These are phyloP conservation scores for Saraca asoca DNA, from an alignment of 331 rosid genomes.

Conservation along the genomic window DNA sequence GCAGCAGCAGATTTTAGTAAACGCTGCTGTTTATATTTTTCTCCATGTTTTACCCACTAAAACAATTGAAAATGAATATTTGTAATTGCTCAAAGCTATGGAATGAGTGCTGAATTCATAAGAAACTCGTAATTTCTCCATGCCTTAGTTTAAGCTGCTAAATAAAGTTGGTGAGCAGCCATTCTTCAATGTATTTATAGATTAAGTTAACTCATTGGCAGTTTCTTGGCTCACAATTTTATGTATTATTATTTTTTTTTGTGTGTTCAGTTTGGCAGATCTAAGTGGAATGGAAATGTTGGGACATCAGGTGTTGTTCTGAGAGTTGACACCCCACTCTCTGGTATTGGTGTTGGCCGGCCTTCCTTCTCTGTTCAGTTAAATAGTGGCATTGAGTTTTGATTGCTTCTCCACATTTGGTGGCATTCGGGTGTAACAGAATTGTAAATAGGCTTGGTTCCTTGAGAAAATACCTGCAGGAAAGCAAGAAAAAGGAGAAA, in stretches of 20 bases:
- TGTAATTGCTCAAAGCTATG: background rate
- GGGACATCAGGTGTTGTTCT: conserved; percentile 82
- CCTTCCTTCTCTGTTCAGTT: conserved; percentile 83
- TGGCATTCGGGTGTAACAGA: conserved; percentile 25
- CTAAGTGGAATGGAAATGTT: conserved; percentile 96
- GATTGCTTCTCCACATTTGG: conserved; percentile 28
- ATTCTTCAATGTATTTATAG: background rate
- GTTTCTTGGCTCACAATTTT: background rate
- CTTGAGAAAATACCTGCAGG: conserved; percentile 28
- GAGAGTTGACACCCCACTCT: conserved; percentile 78
- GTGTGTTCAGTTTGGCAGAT: conserved; percentile 79
- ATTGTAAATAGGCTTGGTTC: conserved; percentile 54
- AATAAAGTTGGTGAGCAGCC: background rate
- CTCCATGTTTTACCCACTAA: background rate
- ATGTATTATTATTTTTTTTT: background rate
- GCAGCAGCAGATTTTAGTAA: background rate
- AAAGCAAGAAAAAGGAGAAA: background rate
- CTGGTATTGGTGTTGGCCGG: conserved; percentile 59
- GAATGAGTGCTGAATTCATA: background rate
- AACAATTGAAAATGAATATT: background rate
- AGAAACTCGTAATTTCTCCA: background rate
- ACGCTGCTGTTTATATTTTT: background rate
- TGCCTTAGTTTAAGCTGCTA: background rate
- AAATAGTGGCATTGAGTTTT: conserved; percentile 86
- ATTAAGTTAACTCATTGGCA: background rate